Conservation (phyloP, 371 early-diverging fungal genomes). For the Rhizopus arrhizus region DNA sequence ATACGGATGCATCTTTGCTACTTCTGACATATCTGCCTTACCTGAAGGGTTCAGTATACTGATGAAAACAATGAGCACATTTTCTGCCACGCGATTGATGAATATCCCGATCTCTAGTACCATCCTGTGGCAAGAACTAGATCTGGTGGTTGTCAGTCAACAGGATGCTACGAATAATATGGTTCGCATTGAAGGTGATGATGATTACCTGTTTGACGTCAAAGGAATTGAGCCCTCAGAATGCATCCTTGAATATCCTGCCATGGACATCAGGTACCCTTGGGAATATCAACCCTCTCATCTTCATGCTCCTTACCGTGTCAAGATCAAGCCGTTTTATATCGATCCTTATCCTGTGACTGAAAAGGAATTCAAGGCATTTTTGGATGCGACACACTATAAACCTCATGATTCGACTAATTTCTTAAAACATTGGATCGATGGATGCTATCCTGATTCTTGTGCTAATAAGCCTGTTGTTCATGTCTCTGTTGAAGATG, state of each 20-base stretch:
- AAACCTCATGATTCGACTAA: conserved; percentile 33
- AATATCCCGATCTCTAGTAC: conserved; percentile 19
- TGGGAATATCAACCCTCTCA: conserved; percentile 32
- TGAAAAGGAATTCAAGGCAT: conserved; percentile 32
- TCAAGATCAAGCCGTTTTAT: conserved; percentile 33
- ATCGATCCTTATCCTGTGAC: conserved; percentile 36
- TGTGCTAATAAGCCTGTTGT: conserved; percentile 35
- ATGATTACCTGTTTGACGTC: conserved; percentile 21
- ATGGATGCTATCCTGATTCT: conserved; percentile 28
- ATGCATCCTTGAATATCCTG: conserved; percentile 18
- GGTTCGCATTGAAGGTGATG: conserved; percentile 34
- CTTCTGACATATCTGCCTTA: conserved; percentile 20
- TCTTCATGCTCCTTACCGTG: conserved; percentile 21
- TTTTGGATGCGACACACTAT: conserved; percentile 30
- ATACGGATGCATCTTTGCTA: conserved; percentile 39
- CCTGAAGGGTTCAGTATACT: conserved; percentile 21
- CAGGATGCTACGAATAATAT: conserved; percentile 21
- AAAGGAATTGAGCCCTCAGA: conserved; percentile 18
- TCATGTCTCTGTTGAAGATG: conserved; percentile 39
- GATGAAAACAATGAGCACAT: conserved; percentile 14
- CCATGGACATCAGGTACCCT: conserved; percentile 31
- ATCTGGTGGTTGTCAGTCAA: conserved; percentile 22
- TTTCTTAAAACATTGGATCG: conserved; percentile 37
- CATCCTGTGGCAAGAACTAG: conserved; percentile 35
- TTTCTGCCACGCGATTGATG: conserved; percentile 14